phyloP scores from a whole-genome alignment of 768 basidiomycete species.

The Boletus fagicola region DNA sequence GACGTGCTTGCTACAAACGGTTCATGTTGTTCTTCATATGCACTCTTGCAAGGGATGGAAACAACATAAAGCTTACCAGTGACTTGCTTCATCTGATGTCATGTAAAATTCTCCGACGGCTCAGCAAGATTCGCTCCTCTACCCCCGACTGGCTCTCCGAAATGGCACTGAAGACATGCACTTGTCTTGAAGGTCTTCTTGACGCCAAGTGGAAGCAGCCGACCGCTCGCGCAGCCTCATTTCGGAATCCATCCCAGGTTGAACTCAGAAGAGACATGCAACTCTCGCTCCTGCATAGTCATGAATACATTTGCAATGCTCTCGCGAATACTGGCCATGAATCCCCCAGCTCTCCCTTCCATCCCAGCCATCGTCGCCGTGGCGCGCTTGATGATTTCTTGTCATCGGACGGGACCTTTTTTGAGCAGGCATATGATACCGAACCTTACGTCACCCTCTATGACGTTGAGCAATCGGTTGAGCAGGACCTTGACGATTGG shows the following conservation, averaged over 20 bases:
- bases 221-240: slow-evolving; percentile 25
- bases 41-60: slow-evolving; percentile 22
- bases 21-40: slow-evolving; percentile 15
- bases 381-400: too few species aligned
- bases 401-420: too few species aligned
- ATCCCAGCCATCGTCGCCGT: too few species aligned
- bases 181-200: slow-evolving; percentile 12
- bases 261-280: slow-evolving; percentile 27
- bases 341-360: too few species aligned
- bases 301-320: too few species aligned
- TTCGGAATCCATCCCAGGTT: slow-evolving; percentile 8
- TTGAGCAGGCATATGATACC: too few species aligned
- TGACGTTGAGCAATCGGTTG: too few species aligned
- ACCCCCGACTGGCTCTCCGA: slow-evolving; percentile 34
- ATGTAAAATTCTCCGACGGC: slow-evolving; percentile 13
- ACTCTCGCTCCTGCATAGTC: slow-evolving; percentile 7
- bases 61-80: slow-evolving; percentile 9
- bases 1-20: too few species aligned
- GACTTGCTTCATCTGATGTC: slow-evolving; percentile 29
- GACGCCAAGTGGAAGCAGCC: slow-evolving; percentile 34
- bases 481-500: too few species aligned
- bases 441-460: too few species aligned
- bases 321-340: too few species aligned
- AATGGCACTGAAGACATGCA: slow-evolving; percentile 29
- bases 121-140: too few species aligned